phyloP scores from a whole-genome alignment of 805 yeast genomes.

The Candida sithepensis region DNA sequence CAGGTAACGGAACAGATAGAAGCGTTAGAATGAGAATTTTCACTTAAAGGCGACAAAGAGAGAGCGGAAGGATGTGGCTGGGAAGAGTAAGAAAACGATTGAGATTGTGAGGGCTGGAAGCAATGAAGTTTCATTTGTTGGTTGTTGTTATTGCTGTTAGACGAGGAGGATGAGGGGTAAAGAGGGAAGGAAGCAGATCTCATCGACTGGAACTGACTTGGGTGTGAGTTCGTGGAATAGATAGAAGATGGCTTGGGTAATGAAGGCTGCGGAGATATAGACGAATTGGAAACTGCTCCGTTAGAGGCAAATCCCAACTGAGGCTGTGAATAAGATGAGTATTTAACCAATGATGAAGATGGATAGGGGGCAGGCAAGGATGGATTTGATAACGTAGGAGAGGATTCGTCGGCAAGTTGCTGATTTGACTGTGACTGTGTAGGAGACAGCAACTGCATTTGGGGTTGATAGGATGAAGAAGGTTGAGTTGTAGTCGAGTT shows the following conservation, averaged over 20 bases:
- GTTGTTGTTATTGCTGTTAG: too few species aligned
- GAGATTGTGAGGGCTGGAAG: constrained; percentile 2
- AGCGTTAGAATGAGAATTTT: not conserved
- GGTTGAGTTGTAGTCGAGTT: not conserved
- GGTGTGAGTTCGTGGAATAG: not conserved
- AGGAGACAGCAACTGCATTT: not conserved
- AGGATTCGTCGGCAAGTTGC: not conserved
- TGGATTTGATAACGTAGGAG: too few species aligned
- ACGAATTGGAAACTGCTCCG: not conserved
- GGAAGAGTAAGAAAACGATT: constrained; percentile 5
- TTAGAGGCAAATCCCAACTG: not conserved
- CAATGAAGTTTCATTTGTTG: not conserved
- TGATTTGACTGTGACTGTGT: not conserved
- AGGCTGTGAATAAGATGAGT: not conserved
- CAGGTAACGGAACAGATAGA: not conserved
- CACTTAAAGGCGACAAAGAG: constrained; percentile 2
- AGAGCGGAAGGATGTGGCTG: constrained; percentile 1
- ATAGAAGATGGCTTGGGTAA: not conserved
- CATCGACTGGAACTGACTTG: not conserved
- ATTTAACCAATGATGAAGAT: not conserved
- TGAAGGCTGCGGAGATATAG: not conserved
- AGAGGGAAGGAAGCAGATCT: constrained; percentile 10
- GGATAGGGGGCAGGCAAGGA: not conserved
- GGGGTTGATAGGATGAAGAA: not conserved
- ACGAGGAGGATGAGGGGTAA: constrained; percentile 5